These are phyloP conservation scores for Taphrina betulina DNA, from an alignment of 1,139 yeast genomes.

Conservation along the genomic window DNA sequence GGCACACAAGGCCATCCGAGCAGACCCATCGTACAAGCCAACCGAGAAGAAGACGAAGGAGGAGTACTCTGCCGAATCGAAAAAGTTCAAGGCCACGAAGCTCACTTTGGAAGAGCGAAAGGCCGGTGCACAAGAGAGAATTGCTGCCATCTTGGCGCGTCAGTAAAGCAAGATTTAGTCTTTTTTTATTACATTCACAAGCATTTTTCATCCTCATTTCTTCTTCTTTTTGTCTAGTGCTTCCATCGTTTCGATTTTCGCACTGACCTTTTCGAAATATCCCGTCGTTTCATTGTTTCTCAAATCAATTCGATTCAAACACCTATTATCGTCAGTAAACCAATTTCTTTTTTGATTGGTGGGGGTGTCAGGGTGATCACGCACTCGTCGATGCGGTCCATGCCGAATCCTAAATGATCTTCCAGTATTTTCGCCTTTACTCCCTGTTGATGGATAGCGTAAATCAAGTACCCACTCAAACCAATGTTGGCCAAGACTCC, in stretches of 20 bases:
- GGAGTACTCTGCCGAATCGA: slow-evolving; percentile 96
- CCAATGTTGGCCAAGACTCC: not conserved
- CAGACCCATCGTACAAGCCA: slow-evolving; percentile 79
- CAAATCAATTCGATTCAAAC: slow-evolving; percentile 28
- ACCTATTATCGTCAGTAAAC: not conserved
- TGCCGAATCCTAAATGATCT: slow-evolving; percentile 7
- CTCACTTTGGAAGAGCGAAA: slow-evolving; percentile 89
- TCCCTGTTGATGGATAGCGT: slow-evolving; percentile 1
- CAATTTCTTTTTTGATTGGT: not conserved
- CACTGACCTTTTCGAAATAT: slow-evolving; percentile 19
- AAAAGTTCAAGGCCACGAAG: slow-evolving; percentile 85
- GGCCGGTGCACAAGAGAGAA: slow-evolving; percentile 53
- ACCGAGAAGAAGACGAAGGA: slow-evolving; percentile 91
- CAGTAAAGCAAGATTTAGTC: slow-evolving; percentile 1
- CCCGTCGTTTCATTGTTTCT: slow-evolving; percentile 28
- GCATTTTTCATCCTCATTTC: not conserved
- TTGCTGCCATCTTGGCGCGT: slow-evolving; percentile 24
- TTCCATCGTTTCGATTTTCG: slow-evolving; percentile 22
- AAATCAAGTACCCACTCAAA: slow-evolving; percentile 1
- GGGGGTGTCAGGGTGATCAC: not conserved
- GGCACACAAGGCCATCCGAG: slow-evolving; percentile 91
- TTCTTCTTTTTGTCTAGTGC: not conserved
- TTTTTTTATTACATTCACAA: not conserved
- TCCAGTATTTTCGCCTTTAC: not conserved
- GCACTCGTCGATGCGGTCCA: slow-evolving; percentile 23